These are phyloP conservation scores for Ceratobasidium sp. DNA, from an alignment of 1,284 basidiomycete genomes.

Conservation along the genomic window DNA sequence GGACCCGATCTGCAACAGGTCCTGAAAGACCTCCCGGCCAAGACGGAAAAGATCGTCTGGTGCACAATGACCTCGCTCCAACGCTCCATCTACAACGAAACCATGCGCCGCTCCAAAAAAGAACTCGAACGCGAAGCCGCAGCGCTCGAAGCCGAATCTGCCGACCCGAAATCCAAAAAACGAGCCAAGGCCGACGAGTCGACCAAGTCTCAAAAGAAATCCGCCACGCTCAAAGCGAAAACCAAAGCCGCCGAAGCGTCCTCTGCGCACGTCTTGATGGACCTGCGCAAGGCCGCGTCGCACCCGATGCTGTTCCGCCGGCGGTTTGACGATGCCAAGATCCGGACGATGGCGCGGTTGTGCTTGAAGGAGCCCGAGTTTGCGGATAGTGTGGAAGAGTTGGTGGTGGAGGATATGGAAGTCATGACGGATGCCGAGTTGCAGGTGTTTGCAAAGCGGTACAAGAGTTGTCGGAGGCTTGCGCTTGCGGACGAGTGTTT, in stretches of 20 bases:
- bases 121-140: conserved; percentile 59
- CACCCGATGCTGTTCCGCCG: conserved; percentile 96
- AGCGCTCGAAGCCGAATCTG: conserved; percentile 46
- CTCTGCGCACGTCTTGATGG: conserved; percentile 89
- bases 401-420: conserved; percentile 88
- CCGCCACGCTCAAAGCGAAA: conserved; percentile 48
- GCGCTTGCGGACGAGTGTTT: conserved; percentile 78
- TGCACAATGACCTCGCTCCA: conserved; percentile 92
- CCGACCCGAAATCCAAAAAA: conserved; percentile 57
- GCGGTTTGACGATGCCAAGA: conserved; percentile 77
- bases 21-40: conserved; percentile 88
- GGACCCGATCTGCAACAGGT: conserved; percentile 72
- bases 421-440: conserved; percentile 94
- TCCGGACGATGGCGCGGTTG: conserved; percentile 79
- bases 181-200: conserved; percentile 45
- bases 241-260: conserved; percentile 44
- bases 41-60: conserved; percentile 91
- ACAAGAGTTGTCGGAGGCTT: conserved; percentile 84
- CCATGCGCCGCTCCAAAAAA: conserved; percentile 83
- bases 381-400: conserved; percentile 78
- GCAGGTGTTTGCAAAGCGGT: conserved; percentile 78
- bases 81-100: conserved; percentile 82
- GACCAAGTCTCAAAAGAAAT: conserved; percentile 48
- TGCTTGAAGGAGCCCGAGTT: conserved; percentile 92
- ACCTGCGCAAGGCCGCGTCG: conserved; percentile 91